Base-by-base conservation (phyloP, 768 basidiomycete genomes). In the Boletus edulis region DNA sequence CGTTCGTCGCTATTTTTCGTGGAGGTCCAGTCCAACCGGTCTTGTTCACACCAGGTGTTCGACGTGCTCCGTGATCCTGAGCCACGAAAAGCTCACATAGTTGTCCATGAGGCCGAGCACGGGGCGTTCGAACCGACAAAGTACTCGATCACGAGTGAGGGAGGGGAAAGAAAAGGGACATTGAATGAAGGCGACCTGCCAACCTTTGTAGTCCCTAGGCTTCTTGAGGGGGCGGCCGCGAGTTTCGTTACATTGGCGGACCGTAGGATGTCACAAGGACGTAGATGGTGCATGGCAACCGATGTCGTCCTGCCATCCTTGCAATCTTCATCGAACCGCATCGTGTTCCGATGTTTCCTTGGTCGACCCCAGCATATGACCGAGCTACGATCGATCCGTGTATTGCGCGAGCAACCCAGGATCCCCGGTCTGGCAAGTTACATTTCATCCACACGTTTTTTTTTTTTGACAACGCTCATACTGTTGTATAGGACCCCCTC, bases 151-250 rank as follows among this genome's bases (percentile, higher is more conserved):
- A 15, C 12, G 17, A 24, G 38, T n/a, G 37, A 32, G 12, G 31
- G 5, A n/a, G 15, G 13, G 20, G 20, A 1, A 2, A 17, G 5
- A 34, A 27, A 17, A 11, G 22, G 9, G 20, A 31, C 24, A 9
- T 38, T 12, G 38, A 18, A 46, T 3, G 22, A 20, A n/a, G 76
- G 82, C 3, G 85, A 86, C 0, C 80, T 83, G 64, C 73, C 78
- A 13, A 42, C 35, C 13, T n/a, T 31, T 32, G n/a, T 29, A 9
- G 18, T 13, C 0, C 42, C 47, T 15, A 20, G 12, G 22, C 41
- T 39, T 8, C 13, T 41, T 1, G 18, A 32, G 14, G 37, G 10
- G 37, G 13, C 3, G 8, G 27, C 8, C 27, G 27, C 27, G 27
- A 27, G 27, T 27, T 27, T 27, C 7, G 14, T 22, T 15, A n/a